A percentile compares a stretch with the other conserved stretches of the same genome.
These are phyloP conservation scores for Malassezia sp. DNA, from an alignment of 1,284 basidiomycete species.

Conservation along the genomic window DNA sequence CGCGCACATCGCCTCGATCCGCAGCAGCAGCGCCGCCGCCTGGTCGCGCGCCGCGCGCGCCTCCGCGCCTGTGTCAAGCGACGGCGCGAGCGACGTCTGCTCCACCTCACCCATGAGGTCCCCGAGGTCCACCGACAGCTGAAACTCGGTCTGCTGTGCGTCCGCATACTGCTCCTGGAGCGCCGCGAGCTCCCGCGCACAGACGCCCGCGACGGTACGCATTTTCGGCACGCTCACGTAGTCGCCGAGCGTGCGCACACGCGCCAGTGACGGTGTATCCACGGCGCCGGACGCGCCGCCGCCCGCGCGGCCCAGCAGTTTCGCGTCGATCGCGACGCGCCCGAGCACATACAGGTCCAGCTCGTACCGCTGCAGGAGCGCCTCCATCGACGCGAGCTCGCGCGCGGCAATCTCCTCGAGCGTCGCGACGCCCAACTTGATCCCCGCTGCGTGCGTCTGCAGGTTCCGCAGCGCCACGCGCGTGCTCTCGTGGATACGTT, in stretches of 20 bases:
- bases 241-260: conserved; percentile 27
- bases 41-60: conserved; percentile 20
- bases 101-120: conserved; percentile 28
- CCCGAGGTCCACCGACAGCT: conserved; percentile 25
- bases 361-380: conserved; percentile 32
- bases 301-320: conserved; percentile 20
- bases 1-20: conserved; percentile 22
- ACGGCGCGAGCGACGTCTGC: conserved; percentile 22
- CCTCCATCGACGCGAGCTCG: conserved; percentile 34
- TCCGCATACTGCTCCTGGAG: conserved; percentile 22
- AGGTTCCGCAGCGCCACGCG: conserved; percentile 36
- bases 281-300: neutral
- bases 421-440: conserved; percentile 23
- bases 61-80: conserved; percentile 30
- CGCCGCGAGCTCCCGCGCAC: conserved; percentile 21
- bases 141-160: conserved; percentile 18
- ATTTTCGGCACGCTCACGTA: conserved; percentile 33
- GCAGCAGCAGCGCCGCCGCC: conserved; percentile 20
- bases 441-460: conserved; percentile 29
- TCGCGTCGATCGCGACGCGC: conserved; percentile 32
- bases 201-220: conserved; percentile 30
- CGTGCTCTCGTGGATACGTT: conserved; percentile 29
- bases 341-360: conserved; percentile 29
- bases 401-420: conserved; percentile 22
- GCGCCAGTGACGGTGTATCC: no score